Evolutionary conservation across 768 basidiomycete genomes (phyloP), one percentile per base, ranked within the genome.

Genomic region (Lentinula edodes): DNA sequence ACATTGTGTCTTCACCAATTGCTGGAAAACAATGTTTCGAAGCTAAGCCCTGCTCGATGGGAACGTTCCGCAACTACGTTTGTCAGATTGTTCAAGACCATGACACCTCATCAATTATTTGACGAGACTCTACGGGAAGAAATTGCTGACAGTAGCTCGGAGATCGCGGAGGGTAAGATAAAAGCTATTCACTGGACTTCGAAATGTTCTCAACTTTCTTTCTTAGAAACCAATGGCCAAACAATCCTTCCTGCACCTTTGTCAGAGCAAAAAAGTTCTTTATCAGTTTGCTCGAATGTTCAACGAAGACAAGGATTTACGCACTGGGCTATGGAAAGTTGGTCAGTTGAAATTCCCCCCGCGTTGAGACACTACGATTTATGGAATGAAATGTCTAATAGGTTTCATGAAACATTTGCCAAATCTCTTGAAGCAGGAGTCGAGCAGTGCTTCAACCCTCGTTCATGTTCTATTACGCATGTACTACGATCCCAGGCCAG

Each of bases 341-440:
- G 96, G 95, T 93, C 64, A 75, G 95, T 87, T 38, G 50, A 20
- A 28, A 5, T 52, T 46, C n/a, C 23, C 32, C 34, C 13, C 28
- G 15, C 23, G 23, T 16, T 41, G 2, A 5, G 50, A n/a, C 52
- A 20, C 18, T 62, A 43, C 15, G 34, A 39, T 28, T 51, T 16
- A 60, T 41, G 7, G n/a, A 28, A 28, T 28, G 32, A 7, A 10
- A 10, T 13, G 4, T n/a, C 54, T n/a, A 60, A 41, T 62, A 98
- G 95, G 97, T 6, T 99, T 99, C 77, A 99, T 99, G 97, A 97
- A 98, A 71, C 97, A 99, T 72, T 76, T 98, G 35, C 97, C 97
- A 0, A 99, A 99, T 75, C 83, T 99, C 45, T 76, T 99, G 59
- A 98, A 98, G 73, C 97, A 99, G 69, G 97, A 99, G 74, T 98